phyloP scores from a whole-genome alignment of 805 yeast species.

The Candida ovalis region DNA sequence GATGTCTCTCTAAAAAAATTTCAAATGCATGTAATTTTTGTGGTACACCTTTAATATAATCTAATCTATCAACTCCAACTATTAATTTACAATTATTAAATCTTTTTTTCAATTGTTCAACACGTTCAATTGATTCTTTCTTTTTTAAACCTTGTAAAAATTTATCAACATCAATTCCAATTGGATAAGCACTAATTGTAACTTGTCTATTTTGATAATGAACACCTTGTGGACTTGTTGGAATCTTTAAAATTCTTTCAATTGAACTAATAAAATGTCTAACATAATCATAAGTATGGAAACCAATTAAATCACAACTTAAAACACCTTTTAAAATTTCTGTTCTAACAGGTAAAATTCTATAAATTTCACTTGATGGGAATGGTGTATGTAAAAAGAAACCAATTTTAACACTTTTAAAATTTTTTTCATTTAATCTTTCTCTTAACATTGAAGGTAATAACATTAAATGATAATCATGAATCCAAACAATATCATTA shows the following conservation, averaged over 20 bases:
- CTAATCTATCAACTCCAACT: conserved; percentile 95
- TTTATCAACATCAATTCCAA: conserved; percentile 94
- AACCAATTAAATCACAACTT: conserved; percentile 92
- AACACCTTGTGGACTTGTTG: conserved; percentile 88
- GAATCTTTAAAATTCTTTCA: conserved; percentile 73
- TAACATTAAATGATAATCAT: conserved; percentile 95
- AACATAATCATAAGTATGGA: conserved; percentile 98
- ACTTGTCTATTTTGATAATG: conserved; percentile 73
- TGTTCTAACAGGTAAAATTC: conserved; percentile 91
- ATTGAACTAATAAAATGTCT: conserved; percentile 92
- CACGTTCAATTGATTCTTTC: conserved; percentile 60
- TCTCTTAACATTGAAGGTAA: conserved; percentile 83
- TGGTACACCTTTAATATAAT: conserved; percentile 97
- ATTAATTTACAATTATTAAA: conserved; percentile 81
- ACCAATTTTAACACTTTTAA: conserved; percentile 70
- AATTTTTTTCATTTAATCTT: conserved; percentile 43
- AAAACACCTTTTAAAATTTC: conserved; percentile 90
- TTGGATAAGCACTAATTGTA: conserved; percentile 95
- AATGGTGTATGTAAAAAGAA: conserved; percentile 97
- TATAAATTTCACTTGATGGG: conserved; percentile 94
- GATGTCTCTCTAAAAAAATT: conserved; percentile 85
- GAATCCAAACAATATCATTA: conserved; percentile 94
- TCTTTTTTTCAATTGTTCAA: conserved; percentile 51
- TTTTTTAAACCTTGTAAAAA: conserved; percentile 75
- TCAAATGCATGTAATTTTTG: conserved; percentile 96